Evolutionary conservation across 2,329 filamentous ascomycete genomes (phyloP), one percentile per base, ranked within the genome.

Genomic region (Sporothrix brunneoviolacea): DNA sequence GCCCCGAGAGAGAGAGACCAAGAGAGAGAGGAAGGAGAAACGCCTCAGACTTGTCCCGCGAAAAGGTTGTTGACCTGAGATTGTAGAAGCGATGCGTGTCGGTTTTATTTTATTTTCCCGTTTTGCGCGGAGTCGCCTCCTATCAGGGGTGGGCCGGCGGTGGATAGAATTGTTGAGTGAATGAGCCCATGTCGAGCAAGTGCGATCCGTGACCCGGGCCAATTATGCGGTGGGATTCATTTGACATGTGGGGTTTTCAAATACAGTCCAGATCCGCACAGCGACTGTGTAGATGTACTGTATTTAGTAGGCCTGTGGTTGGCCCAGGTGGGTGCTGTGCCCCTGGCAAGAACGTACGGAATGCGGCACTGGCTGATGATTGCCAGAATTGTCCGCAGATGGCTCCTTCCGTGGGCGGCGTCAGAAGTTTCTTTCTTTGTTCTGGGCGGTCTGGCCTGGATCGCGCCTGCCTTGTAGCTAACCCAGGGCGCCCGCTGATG

Each of bases 181-280:
- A 55, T 59, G 57, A 58, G 57, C 56, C 57, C 57, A 59, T 50
- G 52, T 55, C 44, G 10, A 33, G 43, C 32, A 38, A 2, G 21
- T n/a, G 19, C 40, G 32, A 53, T 53, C 58, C 58, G 58, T 47
- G 41, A 38, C 42, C 58, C 58, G 58, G 32, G 24, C 56, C 54
- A 57, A 56, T 58, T 45, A 55, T 1, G 16, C 10, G 3, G 30
- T 5, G 19, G 13, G 32, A 51, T 41, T 27, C 9, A 3, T n/a
- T 21, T 2, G 4, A 18, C 9, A n/a, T 38, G n/a, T 21, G 21
- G 24, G 33, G 39, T 10, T 18, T 9, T 18, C 10, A 7, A 18
- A 33, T 27, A 48, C 22, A 40, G 36, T 40, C 6, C 3, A 19
- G 45, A 5, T 12, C 36, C 45, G 33, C 27, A 9, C 9, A n/a